phyloP scores from a whole-genome alignment of 2,329 filamentous ascomycete species.

The Plectosphaerella sp. region DNA sequence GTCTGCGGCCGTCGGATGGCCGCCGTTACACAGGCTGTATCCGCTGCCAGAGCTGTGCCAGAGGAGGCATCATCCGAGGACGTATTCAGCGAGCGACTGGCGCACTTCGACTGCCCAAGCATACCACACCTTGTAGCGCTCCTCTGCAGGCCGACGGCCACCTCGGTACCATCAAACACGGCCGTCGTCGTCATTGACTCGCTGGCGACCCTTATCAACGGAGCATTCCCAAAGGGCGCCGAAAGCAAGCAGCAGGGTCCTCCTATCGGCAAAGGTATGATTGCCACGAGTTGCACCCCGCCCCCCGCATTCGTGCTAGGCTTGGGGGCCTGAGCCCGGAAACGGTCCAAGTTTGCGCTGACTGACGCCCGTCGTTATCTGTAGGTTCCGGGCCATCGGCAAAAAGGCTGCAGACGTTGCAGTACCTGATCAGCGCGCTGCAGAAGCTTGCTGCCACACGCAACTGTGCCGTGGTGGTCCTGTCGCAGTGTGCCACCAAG shows the following conservation, averaged over 20 bases:
- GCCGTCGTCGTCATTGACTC: slow-evolving; percentile 74
- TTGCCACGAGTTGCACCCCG: too few species aligned
- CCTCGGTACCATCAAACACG: slow-evolving; percentile 58
- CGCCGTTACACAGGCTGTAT: slow-evolving; percentile 17
- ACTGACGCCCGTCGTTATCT: slow-evolving; percentile 1
- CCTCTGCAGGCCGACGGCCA: slow-evolving; percentile 59
- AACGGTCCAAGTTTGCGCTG: background rate
- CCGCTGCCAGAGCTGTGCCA: slow-evolving; percentile 2
- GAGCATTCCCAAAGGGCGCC: slow-evolving; percentile 64
- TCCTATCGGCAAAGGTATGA: slow-evolving; percentile 35
- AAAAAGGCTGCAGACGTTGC: slow-evolving; percentile 47
- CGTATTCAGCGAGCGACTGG: slow-evolving; percentile 22
- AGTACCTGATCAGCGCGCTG: slow-evolving; percentile 64
- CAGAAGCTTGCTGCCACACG: slow-evolving; percentile 71
- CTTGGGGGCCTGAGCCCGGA: background rate
- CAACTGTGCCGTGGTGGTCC: slow-evolving; percentile 68
- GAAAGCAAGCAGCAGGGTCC: slow-evolving; percentile 27
- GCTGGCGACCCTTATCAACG: slow-evolving; percentile 70
- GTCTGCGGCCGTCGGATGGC: slow-evolving; percentile 31
- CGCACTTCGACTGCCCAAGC: slow-evolving; percentile 49
- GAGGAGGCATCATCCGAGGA: slow-evolving; percentile 1
- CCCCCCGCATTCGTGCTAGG: too few species aligned
- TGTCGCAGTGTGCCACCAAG: slow-evolving; percentile 79
- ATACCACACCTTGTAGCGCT: slow-evolving; percentile 74
- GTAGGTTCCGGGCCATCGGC: slow-evolving; percentile 30